These are phyloP conservation scores for Pelargonium citronellum DNA, from an alignment of 441 rosid species.

Conservation along the genomic window DNA sequence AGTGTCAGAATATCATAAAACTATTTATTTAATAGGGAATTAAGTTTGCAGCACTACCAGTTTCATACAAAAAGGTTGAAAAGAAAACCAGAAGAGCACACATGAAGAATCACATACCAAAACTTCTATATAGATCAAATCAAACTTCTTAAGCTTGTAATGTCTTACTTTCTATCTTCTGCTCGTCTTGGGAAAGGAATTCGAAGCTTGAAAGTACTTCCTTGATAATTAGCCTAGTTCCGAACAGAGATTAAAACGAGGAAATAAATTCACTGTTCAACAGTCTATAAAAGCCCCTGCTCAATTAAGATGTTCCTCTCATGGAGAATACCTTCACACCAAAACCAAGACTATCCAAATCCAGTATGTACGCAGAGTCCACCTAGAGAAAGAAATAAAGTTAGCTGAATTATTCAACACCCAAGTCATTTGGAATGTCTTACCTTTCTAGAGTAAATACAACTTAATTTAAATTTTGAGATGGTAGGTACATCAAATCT, in stretches of 20 bases:
- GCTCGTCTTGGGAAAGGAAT: constrained; percentile 84
- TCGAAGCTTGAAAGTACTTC: constrained; percentile 65
- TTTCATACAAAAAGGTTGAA: background rate
- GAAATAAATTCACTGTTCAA: constrained; percentile 6
- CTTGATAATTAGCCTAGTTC: constrained; percentile 60
- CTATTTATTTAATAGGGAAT: background rate
- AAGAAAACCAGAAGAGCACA: background rate
- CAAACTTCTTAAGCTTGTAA: background rate
- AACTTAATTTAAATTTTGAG: background rate
- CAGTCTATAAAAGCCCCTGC: background rate
- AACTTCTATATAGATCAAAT: background rate
- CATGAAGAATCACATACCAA: constrained; percentile 14
- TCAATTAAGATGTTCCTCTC: background rate
- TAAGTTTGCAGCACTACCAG: background rate
- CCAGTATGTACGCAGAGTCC: constrained; percentile 70
- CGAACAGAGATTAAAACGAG: background rate
- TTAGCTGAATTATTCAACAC: constrained; percentile 3
- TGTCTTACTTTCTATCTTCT: constrained; percentile 67
- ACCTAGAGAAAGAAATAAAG: constrained; percentile 42
- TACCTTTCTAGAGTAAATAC: background rate
- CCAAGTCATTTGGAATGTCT: background rate
- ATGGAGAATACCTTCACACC: constrained; percentile 58
- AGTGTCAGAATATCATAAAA: background rate
- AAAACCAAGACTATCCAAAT: constrained; percentile 84
- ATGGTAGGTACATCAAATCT: constrained; percentile 4